Evolutionary conservation across 768 basidiomycete genomes (phyloP).

Genomic region (Calocera viscosa): DNA sequence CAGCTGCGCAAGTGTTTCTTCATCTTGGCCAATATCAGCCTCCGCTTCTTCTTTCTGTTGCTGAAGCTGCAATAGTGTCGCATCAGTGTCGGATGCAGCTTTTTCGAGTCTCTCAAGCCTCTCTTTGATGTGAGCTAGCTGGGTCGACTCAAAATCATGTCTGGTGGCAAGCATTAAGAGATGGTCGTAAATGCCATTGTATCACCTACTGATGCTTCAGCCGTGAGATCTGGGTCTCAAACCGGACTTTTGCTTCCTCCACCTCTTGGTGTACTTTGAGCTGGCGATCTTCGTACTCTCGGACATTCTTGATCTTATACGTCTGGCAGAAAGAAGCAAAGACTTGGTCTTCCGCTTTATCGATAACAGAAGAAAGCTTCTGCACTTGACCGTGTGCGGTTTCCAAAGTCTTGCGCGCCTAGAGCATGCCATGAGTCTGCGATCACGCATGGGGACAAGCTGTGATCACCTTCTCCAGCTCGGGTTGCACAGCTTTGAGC

Average conservation of each 20-base stretch:
- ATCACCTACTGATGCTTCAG: conserved; percentile 65
- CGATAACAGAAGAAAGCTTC: conserved; percentile 43
- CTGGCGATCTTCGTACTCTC: conserved; percentile 89
- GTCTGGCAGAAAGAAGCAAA: conserved; percentile 67
- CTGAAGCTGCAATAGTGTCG: conserved; percentile 41
- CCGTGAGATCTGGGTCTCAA: conserved; percentile 74
- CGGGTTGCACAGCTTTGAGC: conserved; percentile 51
- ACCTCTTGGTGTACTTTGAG: conserved; percentile 80
- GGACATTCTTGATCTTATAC: conserved; percentile 68
- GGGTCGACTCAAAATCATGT: conserved; percentile 68
- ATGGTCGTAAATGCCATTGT: background rate
- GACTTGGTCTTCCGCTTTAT: conserved; percentile 66
- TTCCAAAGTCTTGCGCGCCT: conserved; percentile 46
- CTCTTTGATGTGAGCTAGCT: conserved; percentile 49
- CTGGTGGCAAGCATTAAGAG: conserved; percentile 30
- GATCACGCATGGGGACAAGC: background rate
- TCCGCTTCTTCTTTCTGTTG: conserved; percentile 43
- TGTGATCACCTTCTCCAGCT: conserved; percentile 52
- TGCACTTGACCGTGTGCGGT: conserved; percentile 44
- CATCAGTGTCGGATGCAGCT: conserved; percentile 41
- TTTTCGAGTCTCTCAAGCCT: conserved; percentile 46
- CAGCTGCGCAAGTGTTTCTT: conserved; percentile 43
- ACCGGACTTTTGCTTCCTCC: conserved; percentile 68
- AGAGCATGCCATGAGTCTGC: background rate
- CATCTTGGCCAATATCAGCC: conserved; percentile 47